These are phyloP conservation scores for Candida ortonii DNA, from an alignment of 805 yeast genomes.

Conservation along the genomic window DNA sequence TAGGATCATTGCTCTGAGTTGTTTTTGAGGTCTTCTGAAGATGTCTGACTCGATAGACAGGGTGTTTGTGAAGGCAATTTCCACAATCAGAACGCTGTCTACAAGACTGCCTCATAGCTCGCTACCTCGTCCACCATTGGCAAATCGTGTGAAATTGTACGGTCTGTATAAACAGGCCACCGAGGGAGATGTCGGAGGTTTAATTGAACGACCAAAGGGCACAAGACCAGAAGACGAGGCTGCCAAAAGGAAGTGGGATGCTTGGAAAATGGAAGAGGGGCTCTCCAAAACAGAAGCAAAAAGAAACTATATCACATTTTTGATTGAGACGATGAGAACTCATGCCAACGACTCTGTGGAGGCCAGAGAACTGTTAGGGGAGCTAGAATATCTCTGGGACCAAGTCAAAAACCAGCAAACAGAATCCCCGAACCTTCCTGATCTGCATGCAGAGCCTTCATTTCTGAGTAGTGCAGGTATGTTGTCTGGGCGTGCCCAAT, in stretches of 20 bases:
- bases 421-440: constrained; percentile 21
- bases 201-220: constrained; percentile 66
- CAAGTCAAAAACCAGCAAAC: constrained; percentile 41
- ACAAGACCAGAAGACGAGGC: constrained; percentile 58
- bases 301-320: constrained; percentile 59
- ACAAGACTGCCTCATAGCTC: constrained; percentile 59
- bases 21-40: no score
- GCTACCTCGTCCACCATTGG: constrained; percentile 75
- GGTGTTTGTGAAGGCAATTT: constrained; percentile 77
- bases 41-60: constrained; percentile 66
- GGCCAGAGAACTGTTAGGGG: constrained; percentile 61
- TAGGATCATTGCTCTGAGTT: neutral
- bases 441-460: constrained; percentile 11
- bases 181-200: constrained; percentile 74
- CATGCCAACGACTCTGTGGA: constrained; percentile 68
- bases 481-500: constrained; percentile 25
- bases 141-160: constrained; percentile 62
- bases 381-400: constrained; percentile 73
- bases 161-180: constrained; percentile 89
- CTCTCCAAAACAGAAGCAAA: constrained; percentile 69
- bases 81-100: constrained; percentile 72
- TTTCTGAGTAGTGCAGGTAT: constrained; percentile 5
- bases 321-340: constrained; percentile 68
- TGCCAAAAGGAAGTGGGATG: constrained; percentile 75
- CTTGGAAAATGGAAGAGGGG: constrained; percentile 79